A percentile compares a stretch with the other conserved stretches of the same genome.
phyloP scores from a whole-genome alignment of 2,329 filamentous ascomycete genomes.

The Fusarium cicatricum region DNA sequence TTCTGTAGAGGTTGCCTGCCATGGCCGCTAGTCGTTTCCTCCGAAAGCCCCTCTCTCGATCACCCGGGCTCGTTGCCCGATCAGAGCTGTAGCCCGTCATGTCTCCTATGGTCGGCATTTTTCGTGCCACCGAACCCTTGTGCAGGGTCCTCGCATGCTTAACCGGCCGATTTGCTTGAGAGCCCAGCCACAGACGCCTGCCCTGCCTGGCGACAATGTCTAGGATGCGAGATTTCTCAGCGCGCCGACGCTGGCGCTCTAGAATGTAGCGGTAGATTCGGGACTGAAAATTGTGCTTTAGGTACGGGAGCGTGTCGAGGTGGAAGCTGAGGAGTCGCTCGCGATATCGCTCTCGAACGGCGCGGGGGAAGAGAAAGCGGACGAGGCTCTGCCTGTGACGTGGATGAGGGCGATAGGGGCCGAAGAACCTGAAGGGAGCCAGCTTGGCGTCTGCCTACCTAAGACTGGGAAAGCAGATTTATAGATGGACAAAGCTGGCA shows the following conservation, averaged over 20 bases:
- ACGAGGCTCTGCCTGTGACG: slow-evolving; percentile 61
- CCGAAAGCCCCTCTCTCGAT: slow-evolving; percentile 72
- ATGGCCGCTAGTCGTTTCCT: slow-evolving; percentile 78
- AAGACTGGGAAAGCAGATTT: slow-evolving; percentile 8
- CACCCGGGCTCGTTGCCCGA: slow-evolving; percentile 38
- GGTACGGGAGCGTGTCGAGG: slow-evolving; percentile 75
- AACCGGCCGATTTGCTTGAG: slow-evolving; percentile 38
- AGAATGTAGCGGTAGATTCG: slow-evolving; percentile 80
- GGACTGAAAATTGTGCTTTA: slow-evolving; percentile 76
- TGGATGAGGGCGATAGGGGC: slow-evolving; percentile 46
- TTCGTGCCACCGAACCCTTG: slow-evolving; percentile 42
- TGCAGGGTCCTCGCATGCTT: slow-evolving; percentile 47
- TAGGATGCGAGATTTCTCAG: slow-evolving; percentile 57
- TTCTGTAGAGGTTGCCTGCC: slow-evolving; percentile 65
- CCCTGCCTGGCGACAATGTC: slow-evolving; percentile 53
- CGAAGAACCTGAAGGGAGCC: slow-evolving; percentile 56
- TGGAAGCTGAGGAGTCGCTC: slow-evolving; percentile 74
- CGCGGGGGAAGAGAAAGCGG: slow-evolving; percentile 73
- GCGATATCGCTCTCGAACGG: slow-evolving; percentile 68
- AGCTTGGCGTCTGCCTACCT: slow-evolving; percentile 45
- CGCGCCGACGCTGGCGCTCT: slow-evolving; percentile 65
- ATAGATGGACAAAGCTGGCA: not conserved
- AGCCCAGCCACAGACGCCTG: slow-evolving; percentile 57
- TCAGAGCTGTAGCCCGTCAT: slow-evolving; percentile 44
- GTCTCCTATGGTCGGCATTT: slow-evolving; percentile 41